A percentile compares a stretch with the other conserved stretches of the same genome.
These are phyloP conservation scores for Myriosclerotinia scirpicola DNA, from an alignment of 2,329 filamentous ascomycete species.

Conservation along the genomic window DNA sequence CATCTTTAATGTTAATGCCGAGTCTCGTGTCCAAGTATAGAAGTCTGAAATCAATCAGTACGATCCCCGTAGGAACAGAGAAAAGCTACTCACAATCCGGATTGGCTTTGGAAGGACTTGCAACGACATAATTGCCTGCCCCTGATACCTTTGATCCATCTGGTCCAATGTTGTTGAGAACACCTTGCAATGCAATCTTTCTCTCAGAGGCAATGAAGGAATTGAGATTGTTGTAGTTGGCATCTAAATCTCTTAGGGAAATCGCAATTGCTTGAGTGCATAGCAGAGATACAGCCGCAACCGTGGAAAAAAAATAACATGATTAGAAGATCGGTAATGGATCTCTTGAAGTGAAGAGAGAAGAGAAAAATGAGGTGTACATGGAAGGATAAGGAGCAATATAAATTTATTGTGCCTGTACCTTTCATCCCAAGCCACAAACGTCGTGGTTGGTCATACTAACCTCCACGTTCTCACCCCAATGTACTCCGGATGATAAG, in stretches of 20 bases:
- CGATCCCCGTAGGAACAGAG: neutral
- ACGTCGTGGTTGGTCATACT: neutral
- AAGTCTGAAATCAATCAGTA: constrained; percentile 55
- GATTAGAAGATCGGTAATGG: neutral
- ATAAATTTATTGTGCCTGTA: neutral
- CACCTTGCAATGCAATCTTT: constrained; percentile 50
- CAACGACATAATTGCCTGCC: constrained; percentile 54
- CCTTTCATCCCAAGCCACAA: constrained; percentile 3
- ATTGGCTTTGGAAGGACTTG: constrained; percentile 53
- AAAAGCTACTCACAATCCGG: constrained; percentile 50
- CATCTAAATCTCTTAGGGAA: neutral
- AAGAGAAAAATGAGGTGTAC: neutral
- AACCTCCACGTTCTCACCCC: neutral
- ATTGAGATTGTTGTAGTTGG: constrained; percentile 31
- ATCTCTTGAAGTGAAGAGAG: neutral
- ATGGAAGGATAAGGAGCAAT: neutral
- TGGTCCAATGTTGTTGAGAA: constrained; percentile 56
- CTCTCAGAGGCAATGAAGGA: constrained; percentile 48
- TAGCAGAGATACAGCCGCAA: neutral
- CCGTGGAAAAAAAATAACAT: neutral
- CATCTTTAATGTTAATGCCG: constrained; percentile 69
- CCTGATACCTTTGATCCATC: constrained; percentile 50
- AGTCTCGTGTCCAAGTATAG: constrained; percentile 76
- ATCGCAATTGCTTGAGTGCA: neutral
- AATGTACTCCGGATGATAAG: neutral